Conservation (phyloP, 2,329 filamentous ascomycete genomes). For the Sclerotinia glacialis region DNA sequence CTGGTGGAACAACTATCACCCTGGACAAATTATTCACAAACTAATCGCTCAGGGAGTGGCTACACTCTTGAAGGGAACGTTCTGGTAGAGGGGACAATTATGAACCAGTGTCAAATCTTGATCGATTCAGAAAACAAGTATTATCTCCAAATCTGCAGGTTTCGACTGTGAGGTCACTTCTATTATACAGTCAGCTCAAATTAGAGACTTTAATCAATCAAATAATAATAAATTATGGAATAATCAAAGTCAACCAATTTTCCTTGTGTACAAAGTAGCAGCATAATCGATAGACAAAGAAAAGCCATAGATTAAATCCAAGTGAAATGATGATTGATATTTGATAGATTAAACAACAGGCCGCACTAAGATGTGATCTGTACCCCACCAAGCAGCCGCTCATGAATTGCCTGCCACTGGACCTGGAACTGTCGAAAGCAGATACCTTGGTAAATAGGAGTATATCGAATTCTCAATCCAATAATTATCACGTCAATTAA, state of each 20-base stretch:
- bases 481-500: not conserved
- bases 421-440: not conserved
- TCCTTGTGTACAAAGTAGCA: no score
- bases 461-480: not conserved
- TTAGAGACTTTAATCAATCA: no score
- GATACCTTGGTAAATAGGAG: not conserved
- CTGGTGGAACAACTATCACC: slow-evolving; percentile 11
- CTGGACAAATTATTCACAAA: not conserved
- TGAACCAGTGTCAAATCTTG: not conserved
- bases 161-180: no score
- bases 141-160: no score
- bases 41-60: not conserved
- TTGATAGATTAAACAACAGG: slow-evolving; percentile 35
- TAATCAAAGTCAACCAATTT: no score
- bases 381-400: slow-evolving; percentile 6
- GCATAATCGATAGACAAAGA: no score
- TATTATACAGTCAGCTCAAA: no score
- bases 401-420: not conserved
- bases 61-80: not conserved
- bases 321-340: no score
- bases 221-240: no score
- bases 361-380: no score
- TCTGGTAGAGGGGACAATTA: not conserved
- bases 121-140: not conserved
- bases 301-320: no score